Conservation (phyloP, 148 eudicot genomes). For the Spergularia bocconei region DNA sequence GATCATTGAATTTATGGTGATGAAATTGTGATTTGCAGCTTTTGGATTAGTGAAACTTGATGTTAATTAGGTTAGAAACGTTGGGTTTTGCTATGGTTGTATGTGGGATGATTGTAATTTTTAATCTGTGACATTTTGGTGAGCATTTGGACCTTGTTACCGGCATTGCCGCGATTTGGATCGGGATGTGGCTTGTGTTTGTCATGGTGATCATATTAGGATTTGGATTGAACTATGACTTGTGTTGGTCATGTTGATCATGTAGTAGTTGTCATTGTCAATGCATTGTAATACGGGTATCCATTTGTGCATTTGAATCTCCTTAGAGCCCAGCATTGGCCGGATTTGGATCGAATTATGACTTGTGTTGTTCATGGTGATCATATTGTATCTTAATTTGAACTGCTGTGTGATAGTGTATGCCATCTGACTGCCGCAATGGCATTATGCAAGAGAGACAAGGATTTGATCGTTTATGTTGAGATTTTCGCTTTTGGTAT, state of each 20-base stretch:
- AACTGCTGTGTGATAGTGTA: neutral
- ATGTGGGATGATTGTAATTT: neutral
- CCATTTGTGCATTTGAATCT: too few relatives aligned
- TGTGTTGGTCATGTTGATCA: too few relatives aligned
- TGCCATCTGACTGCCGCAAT: neutral
- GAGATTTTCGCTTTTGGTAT: neutral
- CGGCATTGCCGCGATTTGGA: neutral
- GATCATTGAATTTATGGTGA: too few relatives aligned
- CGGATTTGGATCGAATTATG: too few relatives aligned
- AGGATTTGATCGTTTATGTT: slow-evolving; percentile 5
- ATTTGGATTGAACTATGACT: too few relatives aligned
- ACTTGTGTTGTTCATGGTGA: too few relatives aligned
- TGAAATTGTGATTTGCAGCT: neutral
- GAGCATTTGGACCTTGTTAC: slow-evolving; percentile 2
- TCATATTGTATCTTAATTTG: too few relatives aligned
- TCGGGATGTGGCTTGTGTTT: neutral
- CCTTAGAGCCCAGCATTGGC: too few relatives aligned
- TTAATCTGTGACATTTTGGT: neutral
- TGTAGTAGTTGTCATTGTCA: too few relatives aligned
- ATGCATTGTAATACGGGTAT: too few relatives aligned
- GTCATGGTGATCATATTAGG: neutral
- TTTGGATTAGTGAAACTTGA: neutral
- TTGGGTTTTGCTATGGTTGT: neutral
- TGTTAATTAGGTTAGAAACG: neutral
- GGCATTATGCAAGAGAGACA: neutral